phyloP scores from a whole-genome alignment of 148 eudicot genomes.

The Chenopodium quinoa region DNA sequence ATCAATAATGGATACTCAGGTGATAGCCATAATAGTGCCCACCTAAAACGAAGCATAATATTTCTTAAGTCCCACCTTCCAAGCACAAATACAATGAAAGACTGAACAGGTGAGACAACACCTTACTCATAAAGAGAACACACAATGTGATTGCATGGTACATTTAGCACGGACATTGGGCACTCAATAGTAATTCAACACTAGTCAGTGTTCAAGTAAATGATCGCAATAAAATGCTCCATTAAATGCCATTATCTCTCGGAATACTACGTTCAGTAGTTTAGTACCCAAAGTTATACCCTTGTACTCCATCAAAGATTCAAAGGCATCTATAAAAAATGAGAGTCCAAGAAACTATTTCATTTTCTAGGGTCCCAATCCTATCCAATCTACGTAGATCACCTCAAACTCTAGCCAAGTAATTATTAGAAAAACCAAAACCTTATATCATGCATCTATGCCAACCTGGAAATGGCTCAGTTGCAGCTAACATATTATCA shows the following conservation, averaged over 20 bases:
- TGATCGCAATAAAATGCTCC: conserved; percentile 1
- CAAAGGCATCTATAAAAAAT: neutral
- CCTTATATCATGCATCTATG: neutral
- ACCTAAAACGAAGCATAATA: neutral
- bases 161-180: neutral
- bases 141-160: conserved; percentile 1
- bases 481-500: neutral
- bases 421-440: neutral
- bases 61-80: neutral
- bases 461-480: neutral
- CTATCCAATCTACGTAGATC: neutral
- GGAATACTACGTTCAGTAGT: conserved; percentile 5
- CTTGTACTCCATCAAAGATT: neutral
- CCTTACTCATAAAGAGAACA: neutral
- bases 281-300: neutral
- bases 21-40: conserved; percentile 9
- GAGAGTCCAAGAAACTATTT: neutral
- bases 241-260: neutral
- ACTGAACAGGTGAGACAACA: neutral
- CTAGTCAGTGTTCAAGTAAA: neutral
- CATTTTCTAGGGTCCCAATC: neutral
- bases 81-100: conserved; percentile 1
- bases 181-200: neutral
- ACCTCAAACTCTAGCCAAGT: neutral
- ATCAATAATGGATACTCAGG: conserved; percentile 12